These are phyloP conservation scores for Sclerotinia spermophila DNA, from an alignment of 2,329 filamentous ascomycete genomes.

Conservation along the genomic window DNA sequence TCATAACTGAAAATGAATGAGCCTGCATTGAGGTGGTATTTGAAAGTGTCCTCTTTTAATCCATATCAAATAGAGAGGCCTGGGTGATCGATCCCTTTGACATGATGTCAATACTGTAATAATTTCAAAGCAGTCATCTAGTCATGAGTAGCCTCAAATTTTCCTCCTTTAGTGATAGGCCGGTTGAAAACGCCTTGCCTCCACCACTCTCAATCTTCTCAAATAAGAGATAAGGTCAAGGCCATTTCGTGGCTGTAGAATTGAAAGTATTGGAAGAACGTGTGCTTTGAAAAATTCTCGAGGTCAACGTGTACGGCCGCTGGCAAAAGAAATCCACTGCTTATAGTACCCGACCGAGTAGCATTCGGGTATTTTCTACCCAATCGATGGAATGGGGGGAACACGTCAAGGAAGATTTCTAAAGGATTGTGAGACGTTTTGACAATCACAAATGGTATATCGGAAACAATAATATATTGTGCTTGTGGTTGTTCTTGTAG, in stretches of 20 bases:
- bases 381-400: conserved; percentile 9
- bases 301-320: conserved; percentile 16
- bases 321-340: conserved; percentile 11
- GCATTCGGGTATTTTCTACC: conserved; percentile 6
- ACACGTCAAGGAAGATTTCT: background rate
- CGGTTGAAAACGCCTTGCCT: background rate
- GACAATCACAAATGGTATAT: background rate
- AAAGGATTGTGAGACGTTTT: conserved; percentile 4
- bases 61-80: background rate
- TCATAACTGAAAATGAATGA: background rate
- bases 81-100: background rate
- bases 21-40: background rate
- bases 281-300: background rate
- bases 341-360: conserved; percentile 2
- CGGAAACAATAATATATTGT: background rate
- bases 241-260: background rate
- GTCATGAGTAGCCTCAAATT: background rate
- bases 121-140: background rate
- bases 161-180: background rate
- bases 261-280: conserved; percentile 4
- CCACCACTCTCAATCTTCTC: background rate
- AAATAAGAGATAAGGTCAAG: background rate
- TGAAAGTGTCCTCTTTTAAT: conserved; percentile 2
- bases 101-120: background rate
- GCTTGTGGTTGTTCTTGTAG: background rate